phyloP scores from a whole-genome alignment of 2,329 filamentous ascomycete genomes.

The Calonectria crousiana region DNA sequence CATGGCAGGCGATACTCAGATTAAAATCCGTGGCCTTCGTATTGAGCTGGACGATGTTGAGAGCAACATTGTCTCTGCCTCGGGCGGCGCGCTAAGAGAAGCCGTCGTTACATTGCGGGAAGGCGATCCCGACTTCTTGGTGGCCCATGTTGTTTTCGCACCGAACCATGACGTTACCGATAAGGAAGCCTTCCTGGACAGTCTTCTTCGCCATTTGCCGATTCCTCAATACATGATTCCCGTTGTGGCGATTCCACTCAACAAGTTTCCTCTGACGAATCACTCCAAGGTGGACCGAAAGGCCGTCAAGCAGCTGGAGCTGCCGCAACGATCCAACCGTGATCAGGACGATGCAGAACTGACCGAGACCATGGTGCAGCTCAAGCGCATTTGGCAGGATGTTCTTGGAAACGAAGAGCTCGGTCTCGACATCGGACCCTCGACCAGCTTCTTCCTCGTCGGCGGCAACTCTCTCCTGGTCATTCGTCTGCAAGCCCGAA shows the following conservation, averaged over 20 bases:
- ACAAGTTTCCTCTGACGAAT: neutral
- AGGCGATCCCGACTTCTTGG: neutral
- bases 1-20: slow-evolving; percentile 53
- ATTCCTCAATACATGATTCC: neutral
- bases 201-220: neutral
- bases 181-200: neutral
- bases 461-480: slow-evolving; percentile 16
- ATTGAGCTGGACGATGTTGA: slow-evolving; percentile 59
- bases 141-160: neutral
- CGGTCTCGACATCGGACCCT: neutral
- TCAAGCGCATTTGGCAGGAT: neutral
- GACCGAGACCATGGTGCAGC: neutral
- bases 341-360: neutral
- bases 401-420: neutral
- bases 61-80: slow-evolving; percentile 24
- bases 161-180: neutral
- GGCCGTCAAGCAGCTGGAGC: neutral
- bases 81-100: neutral
- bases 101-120: slow-evolving; percentile 17
- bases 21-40: slow-evolving; percentile 58
- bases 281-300: neutral
- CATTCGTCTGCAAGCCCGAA: neutral
- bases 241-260: neutral
- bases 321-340: neutral
- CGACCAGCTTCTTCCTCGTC: slow-evolving; percentile 12